Conservation (phyloP, 805 yeast genomes). For the Tetrapisispora phaffii region DNA sequence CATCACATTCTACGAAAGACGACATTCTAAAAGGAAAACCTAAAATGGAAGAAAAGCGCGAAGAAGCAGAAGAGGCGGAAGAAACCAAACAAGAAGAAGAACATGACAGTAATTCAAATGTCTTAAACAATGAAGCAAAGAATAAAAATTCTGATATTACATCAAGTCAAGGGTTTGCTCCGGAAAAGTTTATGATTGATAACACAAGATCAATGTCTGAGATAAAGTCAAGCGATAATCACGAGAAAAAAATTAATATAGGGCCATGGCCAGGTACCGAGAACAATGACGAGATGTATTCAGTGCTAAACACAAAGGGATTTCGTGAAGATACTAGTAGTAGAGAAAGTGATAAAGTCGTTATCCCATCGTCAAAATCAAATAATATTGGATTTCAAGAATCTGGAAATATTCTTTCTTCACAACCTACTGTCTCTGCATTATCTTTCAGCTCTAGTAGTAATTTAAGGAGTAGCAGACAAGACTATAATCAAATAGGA, state of each 20-base stretch:
- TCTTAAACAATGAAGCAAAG: not conserved
- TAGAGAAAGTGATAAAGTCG: slow-evolving; percentile 1
- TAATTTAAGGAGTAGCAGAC: slow-evolving; percentile 1
- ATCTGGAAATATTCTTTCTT: slow-evolving; percentile 6
- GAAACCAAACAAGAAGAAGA: not conserved
- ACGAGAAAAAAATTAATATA: slow-evolving; percentile 9
- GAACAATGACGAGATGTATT: slow-evolving; percentile 19
- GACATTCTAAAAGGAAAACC: not conserved
- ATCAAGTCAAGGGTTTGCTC: slow-evolving; percentile 3
- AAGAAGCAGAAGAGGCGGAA: not conserved
- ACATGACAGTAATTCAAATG: not conserved
- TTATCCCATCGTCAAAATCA: not conserved
- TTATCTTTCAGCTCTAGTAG: slow-evolving; percentile 7
- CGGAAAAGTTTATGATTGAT: slow-evolving; percentile 4
- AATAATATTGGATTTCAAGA: not conserved
- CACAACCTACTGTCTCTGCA: slow-evolving; percentile 12
- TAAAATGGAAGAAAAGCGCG: too few species aligned
- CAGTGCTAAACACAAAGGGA: slow-evolving; percentile 11
- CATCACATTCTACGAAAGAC: not conserved
- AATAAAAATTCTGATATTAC: not conserved
- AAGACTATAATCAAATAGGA: not conserved
- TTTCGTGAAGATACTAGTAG: slow-evolving; percentile 3
- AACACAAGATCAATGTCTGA: not conserved
- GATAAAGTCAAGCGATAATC: not conserved
- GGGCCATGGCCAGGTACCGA: slow-evolving; percentile 21